phyloP scores from a whole-genome alignment of 83 land plant species.

The Picea abies region DNA sequence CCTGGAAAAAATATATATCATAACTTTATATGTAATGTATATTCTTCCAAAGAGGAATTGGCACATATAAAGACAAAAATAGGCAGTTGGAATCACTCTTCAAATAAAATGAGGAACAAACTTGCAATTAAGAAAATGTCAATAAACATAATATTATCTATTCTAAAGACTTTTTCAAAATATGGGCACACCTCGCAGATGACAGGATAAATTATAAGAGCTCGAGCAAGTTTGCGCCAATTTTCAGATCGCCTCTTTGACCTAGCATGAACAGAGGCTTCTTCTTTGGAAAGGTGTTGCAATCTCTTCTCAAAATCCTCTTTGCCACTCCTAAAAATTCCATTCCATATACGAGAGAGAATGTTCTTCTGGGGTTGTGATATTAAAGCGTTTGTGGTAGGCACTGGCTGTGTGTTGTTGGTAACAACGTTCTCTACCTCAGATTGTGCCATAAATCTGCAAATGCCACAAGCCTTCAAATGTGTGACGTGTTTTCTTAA shows the following conservation, averaged over 20 bases:
- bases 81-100: too few species aligned
- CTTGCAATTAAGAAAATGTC: too few species aligned
- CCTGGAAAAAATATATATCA: too few species aligned
- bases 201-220: slow-evolving; percentile 71
- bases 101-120: too few species aligned
- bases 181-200: slow-evolving; percentile 60
- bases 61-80: too few species aligned
- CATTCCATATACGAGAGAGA: slow-evolving; percentile 54
- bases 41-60: too few species aligned
- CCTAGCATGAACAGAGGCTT: slow-evolving; percentile 78
- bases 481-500: too few species aligned
- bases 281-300: slow-evolving; percentile 89
- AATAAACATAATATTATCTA: too few species aligned
- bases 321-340: slow-evolving; percentile 49
- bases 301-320: slow-evolving; percentile 90
- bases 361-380: slow-evolving; percentile 5
- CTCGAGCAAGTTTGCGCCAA: slow-evolving; percentile 66
- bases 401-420: not conserved
- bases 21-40: too few species aligned
- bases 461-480: too few species aligned
- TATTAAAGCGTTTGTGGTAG: not conserved
- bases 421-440: slow-evolving; percentile 12
- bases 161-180: too few species aligned
- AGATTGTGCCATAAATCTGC: slow-evolving; percentile 7
- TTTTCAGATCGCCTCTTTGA: slow-evolving; percentile 65